Percentiles rank a stretch among this genome's conserved stretches.
phyloP scores from a whole-genome alignment of 202 grass and related monocot genomes.

The Saccharum hybrid region DNA sequence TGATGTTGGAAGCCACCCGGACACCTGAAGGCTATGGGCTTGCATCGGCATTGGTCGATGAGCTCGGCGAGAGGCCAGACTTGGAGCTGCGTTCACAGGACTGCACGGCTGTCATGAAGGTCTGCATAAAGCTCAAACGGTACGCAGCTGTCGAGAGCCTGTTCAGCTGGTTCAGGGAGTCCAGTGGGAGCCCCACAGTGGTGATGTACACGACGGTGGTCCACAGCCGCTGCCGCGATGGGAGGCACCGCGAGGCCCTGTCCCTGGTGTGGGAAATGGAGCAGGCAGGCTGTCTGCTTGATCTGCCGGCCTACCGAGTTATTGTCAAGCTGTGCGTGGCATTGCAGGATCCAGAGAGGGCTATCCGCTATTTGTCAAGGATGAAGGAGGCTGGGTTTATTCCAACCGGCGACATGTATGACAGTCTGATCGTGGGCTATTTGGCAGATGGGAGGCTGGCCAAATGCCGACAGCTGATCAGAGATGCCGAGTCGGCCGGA shows the following conservation, averaged over 20 bases:
- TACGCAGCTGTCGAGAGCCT: constrained; percentile 67
- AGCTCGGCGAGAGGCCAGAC: constrained; percentile 64
- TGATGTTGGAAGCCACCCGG: constrained; percentile 62
- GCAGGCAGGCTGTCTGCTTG: constrained; percentile 60
- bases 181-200: constrained; percentile 43
- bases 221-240: constrained; percentile 65
- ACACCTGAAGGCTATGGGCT: constrained; percentile 78
- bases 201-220: constrained; percentile 94
- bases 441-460: constrained; percentile 53
- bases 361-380: constrained; percentile 61
- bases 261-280: constrained; percentile 92
- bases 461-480: constrained; percentile 68
- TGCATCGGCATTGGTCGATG: constrained; percentile 54
- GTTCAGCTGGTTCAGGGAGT: constrained; percentile 67
- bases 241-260: constrained; percentile 67
- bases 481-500: constrained; percentile 59
- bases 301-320: constrained; percentile 84
- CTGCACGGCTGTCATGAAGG: constrained; percentile 86
- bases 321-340: constrained; percentile 68
- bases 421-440: constrained; percentile 60
- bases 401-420: constrained; percentile 71
- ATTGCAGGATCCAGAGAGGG: constrained; percentile 65
- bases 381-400: constrained; percentile 76
- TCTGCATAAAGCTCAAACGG: constrained; percentile 74
- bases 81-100: constrained; percentile 61